A percentile compares a stretch with the other conserved stretches of the same genome.
phyloP scores from a whole-genome alignment of 2,329 filamentous ascomycete species.

The Diaporthe eres region DNA sequence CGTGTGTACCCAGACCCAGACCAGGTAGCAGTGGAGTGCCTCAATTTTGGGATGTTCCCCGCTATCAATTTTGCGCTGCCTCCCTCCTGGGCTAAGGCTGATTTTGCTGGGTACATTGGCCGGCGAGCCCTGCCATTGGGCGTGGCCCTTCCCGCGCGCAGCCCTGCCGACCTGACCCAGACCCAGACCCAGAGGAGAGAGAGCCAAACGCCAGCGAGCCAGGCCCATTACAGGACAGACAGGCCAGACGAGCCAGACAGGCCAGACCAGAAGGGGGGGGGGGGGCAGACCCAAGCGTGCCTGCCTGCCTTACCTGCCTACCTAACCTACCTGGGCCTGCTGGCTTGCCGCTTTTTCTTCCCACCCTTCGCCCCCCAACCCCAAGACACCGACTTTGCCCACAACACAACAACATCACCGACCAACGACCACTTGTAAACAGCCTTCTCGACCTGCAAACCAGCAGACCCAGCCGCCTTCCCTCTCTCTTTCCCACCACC shows the following conservation, averaged over 20 bases:
- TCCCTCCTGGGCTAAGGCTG: conserved; percentile 29
- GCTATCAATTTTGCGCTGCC: conserved; percentile 37
- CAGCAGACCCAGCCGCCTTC: conserved; percentile 33
- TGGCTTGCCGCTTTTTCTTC: conserved; percentile 36
- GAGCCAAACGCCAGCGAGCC: not conserved
- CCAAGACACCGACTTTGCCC: conserved; percentile 31
- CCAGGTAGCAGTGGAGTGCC: conserved; percentile 32
- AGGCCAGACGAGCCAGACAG: conserved; percentile 20
- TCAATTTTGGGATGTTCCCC: conserved; percentile 39
- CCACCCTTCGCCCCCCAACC: conserved; percentile 38
- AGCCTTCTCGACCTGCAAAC: conserved; percentile 35
- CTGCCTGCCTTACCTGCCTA: conserved; percentile 22
- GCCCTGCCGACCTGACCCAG: conserved; percentile 25
- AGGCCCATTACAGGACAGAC: conserved; percentile 21
- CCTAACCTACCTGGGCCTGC: conserved; percentile 31
- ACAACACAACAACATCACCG: conserved; percentile 42
- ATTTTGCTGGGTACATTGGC: conserved; percentile 34
- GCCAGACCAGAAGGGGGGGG: not conserved
- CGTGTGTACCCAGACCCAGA: conserved; percentile 27
- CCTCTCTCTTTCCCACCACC: conserved; percentile 30
- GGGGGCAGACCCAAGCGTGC: conserved; percentile 23
- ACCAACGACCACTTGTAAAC: conserved; percentile 38
- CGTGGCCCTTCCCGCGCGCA: conserved; percentile 4
- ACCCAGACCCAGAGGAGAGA: conserved; percentile 1
- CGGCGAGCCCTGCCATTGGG: conserved; percentile 34